Evolutionary conservation across 148 eudicot species (phyloP).

Genomic region (Nepenthes gracilis): DNA sequence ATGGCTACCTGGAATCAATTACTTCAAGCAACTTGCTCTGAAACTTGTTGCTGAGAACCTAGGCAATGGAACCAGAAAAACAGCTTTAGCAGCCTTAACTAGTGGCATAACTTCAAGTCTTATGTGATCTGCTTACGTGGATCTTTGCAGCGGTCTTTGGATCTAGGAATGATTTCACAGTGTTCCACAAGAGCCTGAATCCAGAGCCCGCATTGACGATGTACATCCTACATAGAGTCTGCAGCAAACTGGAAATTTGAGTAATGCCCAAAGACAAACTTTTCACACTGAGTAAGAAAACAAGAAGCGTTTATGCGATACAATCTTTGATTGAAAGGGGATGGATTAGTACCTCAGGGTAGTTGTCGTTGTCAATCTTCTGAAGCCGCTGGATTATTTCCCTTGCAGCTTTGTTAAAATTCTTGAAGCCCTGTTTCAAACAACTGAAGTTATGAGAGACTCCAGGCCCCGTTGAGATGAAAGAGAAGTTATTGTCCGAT

Average conservation of each 20-base stretch:
- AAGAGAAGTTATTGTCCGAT: not conserved
- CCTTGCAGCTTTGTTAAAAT: conserved; percentile 66
- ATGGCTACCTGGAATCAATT: conserved; percentile 58
- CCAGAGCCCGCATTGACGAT: conserved; percentile 88
- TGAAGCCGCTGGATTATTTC: conserved; percentile 72
- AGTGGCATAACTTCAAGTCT: not conserved
- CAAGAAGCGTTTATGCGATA: not conserved
- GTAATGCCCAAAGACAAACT: not conserved
- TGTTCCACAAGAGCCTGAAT: conserved; percentile 77
- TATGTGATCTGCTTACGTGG: conserved; percentile 30
- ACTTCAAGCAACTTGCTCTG: conserved; percentile 78
- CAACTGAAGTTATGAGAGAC: not conserved
- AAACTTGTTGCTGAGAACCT: conserved; percentile 78
- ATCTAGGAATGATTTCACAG: conserved; percentile 79
- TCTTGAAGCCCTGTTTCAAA: conserved; percentile 57
- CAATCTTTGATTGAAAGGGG: no score
- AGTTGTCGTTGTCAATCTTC: conserved; percentile 63
- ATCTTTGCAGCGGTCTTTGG: conserved; percentile 77
- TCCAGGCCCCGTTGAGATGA: not conserved
- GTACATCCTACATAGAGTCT: conserved; percentile 75
- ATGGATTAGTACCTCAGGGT: conserved; percentile 49
- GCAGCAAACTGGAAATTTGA: conserved; percentile 1
- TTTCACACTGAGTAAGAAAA: not conserved
- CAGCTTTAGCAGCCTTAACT: not conserved
- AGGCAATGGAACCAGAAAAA: conserved; percentile 1